Percentiles rank a stretch among this genome's conserved stretches.
Evolutionary conservation across 2,329 filamentous ascomycete genomes (phyloP).

Genomic region (Colletotrichum sp.): DNA sequence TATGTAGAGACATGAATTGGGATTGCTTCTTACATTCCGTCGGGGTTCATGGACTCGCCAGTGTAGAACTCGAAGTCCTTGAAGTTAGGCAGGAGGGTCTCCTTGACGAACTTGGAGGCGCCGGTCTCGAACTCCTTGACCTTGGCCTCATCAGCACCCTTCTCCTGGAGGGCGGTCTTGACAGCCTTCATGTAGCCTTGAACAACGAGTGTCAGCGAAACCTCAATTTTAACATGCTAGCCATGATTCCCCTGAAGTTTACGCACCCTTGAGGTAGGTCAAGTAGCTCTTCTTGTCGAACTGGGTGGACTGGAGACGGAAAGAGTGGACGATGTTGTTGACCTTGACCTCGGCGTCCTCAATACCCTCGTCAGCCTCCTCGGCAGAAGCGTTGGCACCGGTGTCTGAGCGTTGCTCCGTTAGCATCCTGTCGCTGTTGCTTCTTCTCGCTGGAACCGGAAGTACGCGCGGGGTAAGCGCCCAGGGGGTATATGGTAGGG

Average conservation of each 20-base stretch:
- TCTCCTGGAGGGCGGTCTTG: constrained; percentile 72
- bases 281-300: constrained; percentile 93
- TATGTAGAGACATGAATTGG: neutral
- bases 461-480: neutral
- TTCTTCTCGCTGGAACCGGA: neutral
- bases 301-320: constrained; percentile 79
- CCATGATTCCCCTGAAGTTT: neutral
- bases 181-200: constrained; percentile 91
- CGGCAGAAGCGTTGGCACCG: constrained; percentile 96
- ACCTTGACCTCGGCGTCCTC: constrained; percentile 77
- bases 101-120: constrained; percentile 78
- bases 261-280: constrained; percentile 81
- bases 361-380: constrained; percentile 78
- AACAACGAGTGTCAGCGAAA: neutral
- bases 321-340: constrained; percentile 92
- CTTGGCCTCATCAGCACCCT: constrained; percentile 65
- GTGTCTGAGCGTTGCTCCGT: constrained; percentile 60
- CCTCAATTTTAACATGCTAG: neutral
- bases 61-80: constrained; percentile 96
- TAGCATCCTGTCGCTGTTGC: neutral
- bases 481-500: neutral
- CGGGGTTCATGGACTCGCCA: constrained; percentile 89
- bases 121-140: constrained; percentile 82
- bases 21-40: constrained; percentile 77
- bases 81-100: constrained; percentile 82